These are phyloP conservation scores for Nelumbo lutea DNA, from an alignment of 164 flowering plant species.

Conservation along the genomic window DNA sequence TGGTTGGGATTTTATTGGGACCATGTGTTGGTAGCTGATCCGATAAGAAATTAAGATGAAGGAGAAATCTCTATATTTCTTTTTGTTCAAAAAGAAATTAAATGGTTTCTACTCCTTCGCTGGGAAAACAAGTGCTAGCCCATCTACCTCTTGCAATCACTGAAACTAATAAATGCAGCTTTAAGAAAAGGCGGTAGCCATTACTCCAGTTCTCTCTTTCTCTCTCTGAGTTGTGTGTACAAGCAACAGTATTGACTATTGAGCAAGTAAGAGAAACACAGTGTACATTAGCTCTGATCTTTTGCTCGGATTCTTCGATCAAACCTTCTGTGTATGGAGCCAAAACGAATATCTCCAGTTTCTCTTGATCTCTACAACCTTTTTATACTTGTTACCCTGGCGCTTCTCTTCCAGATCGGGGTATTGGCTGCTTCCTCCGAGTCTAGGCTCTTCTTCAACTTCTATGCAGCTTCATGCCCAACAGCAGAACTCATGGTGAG, in stretches of 20 bases:
- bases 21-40: too few relatives aligned
- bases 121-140: neutral
- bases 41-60: too few relatives aligned
- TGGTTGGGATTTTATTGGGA: too few relatives aligned
- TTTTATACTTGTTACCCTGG: neutral
- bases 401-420: conserved; percentile 9
- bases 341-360: neutral
- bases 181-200: conserved; percentile 5
- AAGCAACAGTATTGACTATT: too few relatives aligned
- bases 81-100: too few relatives aligned
- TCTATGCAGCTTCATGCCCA: conserved; percentile 66
- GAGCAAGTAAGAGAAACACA: neutral
- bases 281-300: neutral
- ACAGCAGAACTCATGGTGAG: conserved; percentile 55
- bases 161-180: conserved; percentile 18
- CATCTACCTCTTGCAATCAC: conserved; percentile 22
- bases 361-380: conserved; percentile 5
- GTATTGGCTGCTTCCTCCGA: conserved; percentile 16
- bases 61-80: too few relatives aligned
- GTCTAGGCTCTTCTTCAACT: conserved; percentile 37
- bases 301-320: neutral
- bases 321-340: neutral
- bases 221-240: neutral
- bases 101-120: too few relatives aligned
- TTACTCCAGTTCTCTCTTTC: conserved; percentile 3